Evolutionary conservation across 1,284 basidiomycete species (phyloP).

Genomic region (Rhodotorula sp.): DNA sequence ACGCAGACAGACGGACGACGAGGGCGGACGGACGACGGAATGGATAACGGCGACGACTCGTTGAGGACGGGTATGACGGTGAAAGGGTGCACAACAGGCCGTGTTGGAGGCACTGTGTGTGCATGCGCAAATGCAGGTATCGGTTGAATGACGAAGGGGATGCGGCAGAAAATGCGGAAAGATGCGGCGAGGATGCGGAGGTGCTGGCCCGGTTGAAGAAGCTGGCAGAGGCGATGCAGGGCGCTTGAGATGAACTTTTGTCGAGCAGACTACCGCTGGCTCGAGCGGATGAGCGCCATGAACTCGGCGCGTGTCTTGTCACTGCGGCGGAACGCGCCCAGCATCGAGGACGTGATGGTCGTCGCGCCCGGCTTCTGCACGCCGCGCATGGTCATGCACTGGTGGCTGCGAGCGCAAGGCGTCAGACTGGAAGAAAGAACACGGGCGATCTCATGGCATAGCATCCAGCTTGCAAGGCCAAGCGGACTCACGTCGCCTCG

Average conservation of each 20-base stretch:
- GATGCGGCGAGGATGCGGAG: neutral
- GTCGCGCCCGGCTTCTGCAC: conserved; percentile 97
- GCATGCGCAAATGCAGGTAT: neutral
- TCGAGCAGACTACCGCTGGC: neutral
- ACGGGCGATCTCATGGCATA: neutral
- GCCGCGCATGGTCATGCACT: conserved; percentile 99
- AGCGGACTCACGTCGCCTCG: conserved; percentile 80
- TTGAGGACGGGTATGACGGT: neutral
- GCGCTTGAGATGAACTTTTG: neutral
- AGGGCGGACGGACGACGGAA: neutral
- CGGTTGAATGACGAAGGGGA: neutral
- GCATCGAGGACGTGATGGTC: conserved; percentile 98
- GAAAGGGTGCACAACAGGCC: neutral
- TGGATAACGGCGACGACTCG: neutral
- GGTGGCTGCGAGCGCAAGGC: conserved; percentile 63
- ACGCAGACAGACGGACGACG: too few relatives aligned
- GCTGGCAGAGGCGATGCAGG: too few relatives aligned
- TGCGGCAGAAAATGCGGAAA: neutral
- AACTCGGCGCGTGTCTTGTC: conserved; percentile 96
- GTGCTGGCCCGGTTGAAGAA: neutral
- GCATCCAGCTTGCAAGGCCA: neutral
- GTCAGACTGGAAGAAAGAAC: too few relatives aligned
- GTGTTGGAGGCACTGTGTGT: neutral
- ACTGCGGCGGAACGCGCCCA: conserved; percentile 93
- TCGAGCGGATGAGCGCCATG: conserved; percentile 51